Conservation (phyloP, 768 basidiomycete genomes). For the Termitomyces sp. region DNA sequence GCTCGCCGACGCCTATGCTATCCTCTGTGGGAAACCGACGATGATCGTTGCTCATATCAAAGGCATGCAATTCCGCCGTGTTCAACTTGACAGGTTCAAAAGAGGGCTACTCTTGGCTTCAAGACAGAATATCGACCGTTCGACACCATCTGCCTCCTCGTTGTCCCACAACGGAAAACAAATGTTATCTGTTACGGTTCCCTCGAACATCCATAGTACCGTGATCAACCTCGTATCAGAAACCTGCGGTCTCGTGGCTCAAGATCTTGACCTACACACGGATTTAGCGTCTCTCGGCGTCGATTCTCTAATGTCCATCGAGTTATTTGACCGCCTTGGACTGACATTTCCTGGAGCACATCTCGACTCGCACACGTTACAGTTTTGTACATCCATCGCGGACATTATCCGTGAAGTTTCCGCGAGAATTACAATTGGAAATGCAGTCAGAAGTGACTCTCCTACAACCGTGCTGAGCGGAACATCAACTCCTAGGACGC, state of each 20-base stretch:
- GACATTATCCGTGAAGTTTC: conserved; percentile 28
- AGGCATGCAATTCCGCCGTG: conserved; percentile 54
- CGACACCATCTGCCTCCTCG: neutral
- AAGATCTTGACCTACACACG: conserved; percentile 26
- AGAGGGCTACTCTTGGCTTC: conserved; percentile 34
- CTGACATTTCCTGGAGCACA: conserved; percentile 25
- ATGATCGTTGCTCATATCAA: conserved; percentile 51
- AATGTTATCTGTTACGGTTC: neutral
- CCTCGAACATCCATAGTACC: conserved; percentile 14
- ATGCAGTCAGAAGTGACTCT: neutral
- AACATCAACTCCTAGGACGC: conserved; percentile 30
- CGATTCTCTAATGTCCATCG: conserved; percentile 62
- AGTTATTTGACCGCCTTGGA: conserved; percentile 38
- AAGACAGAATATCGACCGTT: conserved; percentile 4
- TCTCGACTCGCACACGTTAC: conserved; percentile 25
- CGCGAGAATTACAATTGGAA: conserved; percentile 5
- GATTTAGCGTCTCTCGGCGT: conserved; percentile 53
- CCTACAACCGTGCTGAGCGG: conserved; percentile 14
- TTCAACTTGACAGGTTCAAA: conserved; percentile 45
- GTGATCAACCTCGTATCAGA: conserved; percentile 34
- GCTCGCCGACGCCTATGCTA: conserved; percentile 45
- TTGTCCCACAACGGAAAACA: neutral
- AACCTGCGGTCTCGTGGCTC: conserved; percentile 32
- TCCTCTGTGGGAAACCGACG: conserved; percentile 29
- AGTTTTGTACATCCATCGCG: conserved; percentile 27